phyloP scores from a whole-genome alignment of 306 rosid species.

The Cajanus cajan region DNA sequence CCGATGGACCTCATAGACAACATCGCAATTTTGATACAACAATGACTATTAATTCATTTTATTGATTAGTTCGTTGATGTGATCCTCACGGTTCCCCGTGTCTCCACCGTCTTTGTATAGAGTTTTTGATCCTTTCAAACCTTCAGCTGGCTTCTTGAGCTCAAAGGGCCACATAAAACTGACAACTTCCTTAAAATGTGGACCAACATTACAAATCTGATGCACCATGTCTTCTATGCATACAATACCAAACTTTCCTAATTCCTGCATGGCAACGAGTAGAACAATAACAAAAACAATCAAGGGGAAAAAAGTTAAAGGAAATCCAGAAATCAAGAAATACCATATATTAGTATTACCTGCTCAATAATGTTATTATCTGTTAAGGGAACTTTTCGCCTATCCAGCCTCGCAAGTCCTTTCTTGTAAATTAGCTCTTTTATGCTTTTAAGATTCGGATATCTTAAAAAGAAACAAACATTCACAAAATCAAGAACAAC shows the following conservation, averaged over 20 bases:
- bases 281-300: not conserved
- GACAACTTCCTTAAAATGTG: constrained; percentile 74
- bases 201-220: constrained; percentile 69
- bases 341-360: constrained; percentile 45
- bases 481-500: constrained; percentile 8
- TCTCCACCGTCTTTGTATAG: constrained; percentile 76
- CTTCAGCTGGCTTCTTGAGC: constrained; percentile 68
- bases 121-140: constrained; percentile 61
- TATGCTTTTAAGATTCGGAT: constrained; percentile 75
- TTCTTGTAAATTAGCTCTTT: constrained; percentile 79
- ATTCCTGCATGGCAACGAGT: constrained; percentile 46
- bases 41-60: constrained; percentile 67
- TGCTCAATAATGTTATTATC: constrained; percentile 81
- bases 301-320: not conserved
- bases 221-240: constrained; percentile 91
- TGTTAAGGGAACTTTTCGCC: constrained; percentile 78
- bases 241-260: constrained; percentile 62
- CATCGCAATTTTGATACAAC: not conserved
- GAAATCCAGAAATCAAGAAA: not conserved
- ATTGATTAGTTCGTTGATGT: constrained; percentile 65
- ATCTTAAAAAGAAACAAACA: constrained; percentile 47
- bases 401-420: constrained; percentile 57
- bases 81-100: constrained; percentile 72
- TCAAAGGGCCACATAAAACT: constrained; percentile 71
- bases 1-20: not conserved